A percentile compares a stretch with the other conserved stretches of the same genome.
Evolutionary conservation across 345 rosid species (phyloP).

Genomic region (Moricandia moricandioides): DNA sequence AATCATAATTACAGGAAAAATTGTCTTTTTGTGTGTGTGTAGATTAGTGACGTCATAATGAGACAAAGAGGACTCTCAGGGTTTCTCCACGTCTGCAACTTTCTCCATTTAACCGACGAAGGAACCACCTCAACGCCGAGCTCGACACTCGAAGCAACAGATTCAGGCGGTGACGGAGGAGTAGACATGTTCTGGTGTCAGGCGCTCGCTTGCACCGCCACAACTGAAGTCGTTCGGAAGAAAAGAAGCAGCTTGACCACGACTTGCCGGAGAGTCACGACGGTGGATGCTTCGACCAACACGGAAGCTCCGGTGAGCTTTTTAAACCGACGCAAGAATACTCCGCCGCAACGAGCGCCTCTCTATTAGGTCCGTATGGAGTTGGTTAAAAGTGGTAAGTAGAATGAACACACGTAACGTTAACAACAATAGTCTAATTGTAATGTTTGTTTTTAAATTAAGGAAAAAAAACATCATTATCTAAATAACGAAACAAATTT

Average conservation of each 20-base stretch:
- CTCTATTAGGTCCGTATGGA: slow-evolving; percentile 46
- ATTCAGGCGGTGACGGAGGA: slow-evolving; percentile 38
- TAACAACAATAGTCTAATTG: not conserved
- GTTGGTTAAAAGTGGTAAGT: slow-evolving; percentile 11
- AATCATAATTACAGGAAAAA: not conserved
- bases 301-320: slow-evolving; percentile 48
- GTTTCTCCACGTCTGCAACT: slow-evolving; percentile 63
- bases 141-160: not conserved
- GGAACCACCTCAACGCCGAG: slow-evolving; percentile 7
- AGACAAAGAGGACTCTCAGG: slow-evolving; percentile 59
- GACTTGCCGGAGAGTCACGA: slow-evolving; percentile 44
- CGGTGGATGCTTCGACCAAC: slow-evolving; percentile 32
- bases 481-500: slow-evolving; percentile 3
- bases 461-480: not conserved
- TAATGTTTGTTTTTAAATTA: not conserved
- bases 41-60: slow-evolving; percentile 59
- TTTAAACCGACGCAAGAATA: slow-evolving; percentile 70
- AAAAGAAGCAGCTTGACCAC: slow-evolving; percentile 69
- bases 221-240: slow-evolving; percentile 68
- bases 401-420: slow-evolving; percentile 34
- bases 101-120: slow-evolving; percentile 56
- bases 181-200: slow-evolving; percentile 54
- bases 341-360: slow-evolving; percentile 88
- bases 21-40: slow-evolving; percentile 4
- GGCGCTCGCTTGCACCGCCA: slow-evolving; percentile 60